phyloP scores from a whole-genome alignment of 768 basidiomycete species.

The Suillus clintonianus region DNA sequence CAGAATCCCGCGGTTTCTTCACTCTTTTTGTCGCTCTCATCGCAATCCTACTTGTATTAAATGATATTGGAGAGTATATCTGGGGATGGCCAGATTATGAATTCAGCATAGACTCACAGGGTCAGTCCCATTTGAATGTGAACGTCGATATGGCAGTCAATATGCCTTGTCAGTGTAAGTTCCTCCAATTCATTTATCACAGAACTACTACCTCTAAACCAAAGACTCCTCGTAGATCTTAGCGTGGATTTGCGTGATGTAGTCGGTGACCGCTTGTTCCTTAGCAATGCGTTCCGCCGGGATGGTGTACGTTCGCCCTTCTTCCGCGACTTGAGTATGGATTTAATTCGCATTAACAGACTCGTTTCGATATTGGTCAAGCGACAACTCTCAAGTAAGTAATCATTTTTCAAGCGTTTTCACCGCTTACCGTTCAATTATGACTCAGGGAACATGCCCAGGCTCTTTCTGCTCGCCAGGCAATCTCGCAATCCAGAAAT shows the following conservation, averaged over 20 bases:
- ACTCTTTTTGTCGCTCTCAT: conserved; percentile 70
- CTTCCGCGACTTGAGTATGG: not conserved
- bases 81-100: conserved; percentile 93
- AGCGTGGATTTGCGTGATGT: conserved; percentile 90
- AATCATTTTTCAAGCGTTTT: not conserved
- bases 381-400: conserved; percentile 69
- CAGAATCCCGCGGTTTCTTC: conserved; percentile 79
- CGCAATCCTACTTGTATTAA: conserved; percentile 75
- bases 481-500: conserved; percentile 68
- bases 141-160: conserved; percentile 93
- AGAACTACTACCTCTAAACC: conserved; percentile 2
- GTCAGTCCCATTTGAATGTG: conserved; percentile 67
- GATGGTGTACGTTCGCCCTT: conserved; percentile 66
- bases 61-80: conserved; percentile 88
- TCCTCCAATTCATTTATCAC: not conserved
- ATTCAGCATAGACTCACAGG: conserved; percentile 79
- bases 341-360: conserved; percentile 40
- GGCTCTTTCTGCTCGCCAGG: conserved; percentile 68
- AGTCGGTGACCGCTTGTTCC: conserved; percentile 87
- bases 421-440: not conserved
- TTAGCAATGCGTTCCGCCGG: conserved; percentile 76
- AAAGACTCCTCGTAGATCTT: conserved; percentile 52
- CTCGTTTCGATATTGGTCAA: conserved; percentile 79
- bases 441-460: conserved; percentile 58
- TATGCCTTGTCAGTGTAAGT: conserved; percentile 91